Base-by-base conservation (phyloP, 805 yeast species). In the Starmerella lactis-condensi region DNA sequence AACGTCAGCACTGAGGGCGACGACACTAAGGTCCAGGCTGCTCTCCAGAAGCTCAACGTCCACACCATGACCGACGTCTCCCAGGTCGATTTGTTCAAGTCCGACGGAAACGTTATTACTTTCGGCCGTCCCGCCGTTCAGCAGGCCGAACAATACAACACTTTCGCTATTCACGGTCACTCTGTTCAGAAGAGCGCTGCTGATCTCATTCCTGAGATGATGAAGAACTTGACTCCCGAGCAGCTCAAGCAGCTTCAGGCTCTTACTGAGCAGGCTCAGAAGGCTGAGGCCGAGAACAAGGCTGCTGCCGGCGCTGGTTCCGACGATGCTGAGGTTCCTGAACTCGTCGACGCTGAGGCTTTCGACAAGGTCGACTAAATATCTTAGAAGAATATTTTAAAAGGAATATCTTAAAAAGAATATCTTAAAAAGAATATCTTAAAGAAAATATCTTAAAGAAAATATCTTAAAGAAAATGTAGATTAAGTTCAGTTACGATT, bases 31-130 rank as follows among this genome's bases (percentile, higher is more conserved):
- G 68, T 85, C 58, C 82, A 79, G 63, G 77, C 73, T 48, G 71
- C 85, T 52, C 66, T 85, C 61, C 75, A 72, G 58, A 82, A 83
- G 65, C 67, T 85, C 57, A 75, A 77, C 61, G 91, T 83, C 44
- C 78, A 75, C 61, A 75, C 81, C 51, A 62, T 85, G 48, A 82
- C 76, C 46, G 81, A 77, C 52, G 74, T 85, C 51, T 92, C 81
- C 58, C 95, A 85, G 67, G 96, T 93, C 53, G 85, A 83, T 72
- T 78, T 85, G 68, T 83, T 89, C 77, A 76, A 68, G 61, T 93
- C 81, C 43, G 94, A 85, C 59, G 95, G 95, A 55, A 75, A 74
- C 56, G 94, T 89, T 43, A 64, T 85, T 60, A 94, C 85, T 66
- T 81, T 89, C 70, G 72, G 77, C 68, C 75, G 89, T 60, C 94